Evolutionary conservation across 2,329 filamentous ascomycete species (phyloP).

Genomic region (Ceratocystis lukuohia): DNA sequence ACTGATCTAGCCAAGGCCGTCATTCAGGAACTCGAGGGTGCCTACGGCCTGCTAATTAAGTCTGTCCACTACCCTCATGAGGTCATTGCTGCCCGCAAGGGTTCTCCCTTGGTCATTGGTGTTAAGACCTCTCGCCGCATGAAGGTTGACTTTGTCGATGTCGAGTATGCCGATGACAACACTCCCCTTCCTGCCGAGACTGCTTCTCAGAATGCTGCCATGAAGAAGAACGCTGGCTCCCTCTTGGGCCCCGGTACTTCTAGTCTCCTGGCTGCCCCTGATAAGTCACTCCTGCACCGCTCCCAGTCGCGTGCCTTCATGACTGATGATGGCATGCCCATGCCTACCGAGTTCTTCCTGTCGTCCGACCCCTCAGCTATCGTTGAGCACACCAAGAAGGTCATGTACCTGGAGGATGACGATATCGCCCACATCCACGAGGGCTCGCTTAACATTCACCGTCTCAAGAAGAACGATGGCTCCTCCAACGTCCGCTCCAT

Average conservation of each 20-base stretch:
- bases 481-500: constrained; percentile 95
- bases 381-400: constrained; percentile 99
- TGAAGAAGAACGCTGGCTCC: constrained; percentile 71
- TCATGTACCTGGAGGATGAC: constrained; percentile 98
- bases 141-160: constrained; percentile 99
- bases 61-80: constrained; percentile 97
- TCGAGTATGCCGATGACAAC: constrained; percentile 86
- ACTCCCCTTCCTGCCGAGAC: constrained; percentile 76
- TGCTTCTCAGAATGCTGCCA: constrained; percentile 87
- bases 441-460: constrained; percentile 97
- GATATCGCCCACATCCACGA: constrained; percentile 99
- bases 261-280: constrained; percentile 65
- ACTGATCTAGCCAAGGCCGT: constrained; percentile 93
- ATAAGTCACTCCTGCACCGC: constrained; percentile 96
- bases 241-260: constrained; percentile 51
- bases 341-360: constrained; percentile 98
- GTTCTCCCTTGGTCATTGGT: constrained; percentile 87
- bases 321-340: constrained; percentile 93
- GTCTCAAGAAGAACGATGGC: constrained; percentile 90
- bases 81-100: constrained; percentile 94
- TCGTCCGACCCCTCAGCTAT: constrained; percentile 97
- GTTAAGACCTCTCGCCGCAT: constrained; percentile 96
- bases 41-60: constrained; percentile 94
- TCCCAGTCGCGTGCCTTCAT: constrained; percentile 98
- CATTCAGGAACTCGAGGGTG: constrained; percentile 95